Conservation (phyloP, 177 flowering plant species). For the Vitis hybrid region DNA sequence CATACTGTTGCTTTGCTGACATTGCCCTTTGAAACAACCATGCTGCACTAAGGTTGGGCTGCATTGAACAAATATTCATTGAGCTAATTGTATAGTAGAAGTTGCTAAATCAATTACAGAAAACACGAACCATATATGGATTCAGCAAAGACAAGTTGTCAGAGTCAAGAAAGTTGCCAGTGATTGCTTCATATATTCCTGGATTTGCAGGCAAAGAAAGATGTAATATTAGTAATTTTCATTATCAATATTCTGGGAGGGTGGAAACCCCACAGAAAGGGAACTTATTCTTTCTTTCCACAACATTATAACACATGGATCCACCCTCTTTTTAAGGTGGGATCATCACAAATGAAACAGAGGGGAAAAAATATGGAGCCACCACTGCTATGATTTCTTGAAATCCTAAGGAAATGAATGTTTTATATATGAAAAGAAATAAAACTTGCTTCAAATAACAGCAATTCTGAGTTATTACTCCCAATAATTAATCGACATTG, state of each 20-base stretch:
- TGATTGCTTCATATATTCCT: constrained; percentile 84
- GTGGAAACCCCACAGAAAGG: too few species aligned
- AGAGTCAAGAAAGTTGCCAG: constrained; percentile 66
- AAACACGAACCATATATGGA: constrained; percentile 80
- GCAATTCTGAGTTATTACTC: too few species aligned
- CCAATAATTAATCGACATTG: too few species aligned
- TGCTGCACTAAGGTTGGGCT: constrained; percentile 94
- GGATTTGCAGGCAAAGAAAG: constrained; percentile 7
- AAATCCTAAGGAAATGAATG: too few species aligned
- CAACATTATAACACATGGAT: background rate
- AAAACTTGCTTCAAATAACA: too few species aligned
- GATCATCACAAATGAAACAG: too few species aligned
- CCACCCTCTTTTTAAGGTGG: too few species aligned
- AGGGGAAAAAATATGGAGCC: too few species aligned
- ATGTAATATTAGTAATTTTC: background rate
- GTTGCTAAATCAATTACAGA: constrained; percentile 4
- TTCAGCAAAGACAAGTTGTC: constrained; percentile 75
- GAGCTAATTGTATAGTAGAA: background rate
- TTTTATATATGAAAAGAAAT: too few species aligned
- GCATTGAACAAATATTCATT: constrained; percentile 20
- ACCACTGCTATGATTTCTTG: too few species aligned
- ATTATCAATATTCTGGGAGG: background rate
- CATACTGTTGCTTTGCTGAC: constrained; percentile 69
- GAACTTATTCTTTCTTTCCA: background rate
- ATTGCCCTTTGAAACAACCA: constrained; percentile 99